Evolutionary conservation across 108 stramenopile species (phyloP), one percentile per base, ranked within the genome.

Genomic region (Skeletonema tropicum): DNA sequence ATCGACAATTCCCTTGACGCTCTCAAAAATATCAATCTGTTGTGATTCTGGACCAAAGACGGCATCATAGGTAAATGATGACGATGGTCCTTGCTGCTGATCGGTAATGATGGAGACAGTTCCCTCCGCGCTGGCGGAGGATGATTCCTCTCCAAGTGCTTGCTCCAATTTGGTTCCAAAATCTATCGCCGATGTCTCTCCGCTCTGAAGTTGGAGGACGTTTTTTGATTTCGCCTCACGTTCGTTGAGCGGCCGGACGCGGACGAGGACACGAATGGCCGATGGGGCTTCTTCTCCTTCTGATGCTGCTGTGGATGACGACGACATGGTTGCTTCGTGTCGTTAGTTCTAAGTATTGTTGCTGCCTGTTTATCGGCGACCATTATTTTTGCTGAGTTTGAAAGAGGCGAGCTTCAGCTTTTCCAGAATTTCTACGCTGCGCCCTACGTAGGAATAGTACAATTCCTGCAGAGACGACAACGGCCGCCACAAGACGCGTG

Each of bases 231-330:
- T 73, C 25, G 38, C 3, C 36, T 80, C 82, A 10, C 65, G 60
- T 5, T 76, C 68, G 41, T 68, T 78, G 39, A 84, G 64, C 26
- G 83, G 83, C 12, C 83, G 83, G 64, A 84, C 79, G 10, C 83
- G 79, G 10, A 84, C 78, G 21, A 84, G 66, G 55, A 84, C 83
- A 19, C 83, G 83, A 49, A 84, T 76, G 74, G 80, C 75, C 35
- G 79, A 70, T 23, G 79, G 79, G n/a, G 71, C 81, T 62, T 73
- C 68, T n/a, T 45, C 42, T n/a, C 15, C 42, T 45, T 3, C 3
- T 11, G 15, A 15, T 45, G 15, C 15, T 15, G 42, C 42, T 15
- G 3, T n/a, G 42, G 15, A n/a, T 45, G 15, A 15, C 42, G 15
- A 45, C 15, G 42, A 15, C 42, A 45, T 45, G 42, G 42, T 45